Percentiles rank a stretch among this genome's conserved stretches.
Evolutionary conservation across 106 monocot species (phyloP).

Genomic region (Triglochin maritima): DNA sequence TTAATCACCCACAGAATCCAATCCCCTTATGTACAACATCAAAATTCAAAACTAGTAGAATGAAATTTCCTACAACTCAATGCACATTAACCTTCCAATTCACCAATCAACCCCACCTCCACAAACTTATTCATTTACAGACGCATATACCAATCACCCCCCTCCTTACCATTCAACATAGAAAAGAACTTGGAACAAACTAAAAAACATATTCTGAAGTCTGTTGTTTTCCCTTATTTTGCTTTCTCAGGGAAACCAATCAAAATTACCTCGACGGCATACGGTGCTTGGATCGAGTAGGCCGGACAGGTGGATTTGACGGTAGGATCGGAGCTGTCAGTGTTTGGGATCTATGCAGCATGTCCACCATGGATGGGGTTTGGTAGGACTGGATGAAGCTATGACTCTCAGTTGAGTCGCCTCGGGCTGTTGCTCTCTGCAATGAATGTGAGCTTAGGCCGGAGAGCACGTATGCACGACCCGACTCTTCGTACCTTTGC

Average conservation of each 20-base stretch:
- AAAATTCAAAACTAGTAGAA: no score
- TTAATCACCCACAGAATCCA: no score
- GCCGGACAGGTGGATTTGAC: neutral
- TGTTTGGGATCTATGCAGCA: conserved; percentile 66
- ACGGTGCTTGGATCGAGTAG: neutral
- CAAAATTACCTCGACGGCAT: neutral
- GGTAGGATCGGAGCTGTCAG: conserved; percentile 16
- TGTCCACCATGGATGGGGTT: conserved; percentile 86
- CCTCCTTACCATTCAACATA: neutral
- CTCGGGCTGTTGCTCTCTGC: conserved; percentile 87
- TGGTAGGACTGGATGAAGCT: conserved; percentile 52
- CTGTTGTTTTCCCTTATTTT: neutral
- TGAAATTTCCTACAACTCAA: no score
- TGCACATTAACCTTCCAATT: no score
- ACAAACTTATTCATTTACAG: neutral
- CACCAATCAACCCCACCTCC: no score
- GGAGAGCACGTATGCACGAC: conserved; percentile 79
- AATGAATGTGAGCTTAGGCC: conserved; percentile 92
- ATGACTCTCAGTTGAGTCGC: conserved; percentile 57
- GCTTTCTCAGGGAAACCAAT: neutral
- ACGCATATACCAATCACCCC: neutral
- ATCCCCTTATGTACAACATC: no score
- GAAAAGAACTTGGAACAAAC: neutral
- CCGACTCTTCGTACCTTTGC: conserved; percentile 66
- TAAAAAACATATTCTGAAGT: neutral